phyloP scores from a whole-genome alignment of 106 monocot species.

The Dendrobium officinale region DNA sequence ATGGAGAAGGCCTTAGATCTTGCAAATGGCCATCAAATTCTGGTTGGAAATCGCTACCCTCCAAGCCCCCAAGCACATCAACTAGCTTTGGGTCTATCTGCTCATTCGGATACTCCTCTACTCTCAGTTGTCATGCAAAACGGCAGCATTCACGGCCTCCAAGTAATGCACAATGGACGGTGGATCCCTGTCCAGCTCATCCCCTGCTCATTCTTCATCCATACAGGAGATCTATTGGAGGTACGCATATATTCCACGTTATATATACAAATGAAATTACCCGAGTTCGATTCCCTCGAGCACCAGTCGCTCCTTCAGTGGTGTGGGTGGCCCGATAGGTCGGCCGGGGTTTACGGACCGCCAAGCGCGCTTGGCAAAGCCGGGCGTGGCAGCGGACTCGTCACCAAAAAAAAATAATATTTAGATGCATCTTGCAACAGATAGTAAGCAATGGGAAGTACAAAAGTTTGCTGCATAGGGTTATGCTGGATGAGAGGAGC shows the following conservation, averaged over 20 bases:
- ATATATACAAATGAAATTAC: no score
- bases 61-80: slow-evolving; percentile 22
- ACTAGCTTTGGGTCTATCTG: neutral
- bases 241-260: slow-evolving; percentile 13
- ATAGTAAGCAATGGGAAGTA: slow-evolving; percentile 11
- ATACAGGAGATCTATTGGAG: neutral
- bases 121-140: neutral
- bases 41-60: slow-evolving; percentile 37
- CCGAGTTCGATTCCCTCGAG: no score
- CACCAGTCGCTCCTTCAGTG: no score
- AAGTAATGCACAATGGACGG: neutral
- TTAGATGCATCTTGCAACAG: neutral
- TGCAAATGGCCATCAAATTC: slow-evolving; percentile 21
- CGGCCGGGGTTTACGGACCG: no score
- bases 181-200: neutral
- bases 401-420: neutral
- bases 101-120: neutral
- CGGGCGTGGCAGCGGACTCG: no score
- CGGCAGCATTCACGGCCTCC: neutral
- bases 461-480: slow-evolving; percentile 11
- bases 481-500: neutral
- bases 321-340: no score
- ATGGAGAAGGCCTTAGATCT: neutral
- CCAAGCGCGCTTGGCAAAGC: no score
- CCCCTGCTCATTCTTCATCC: neutral